These are phyloP conservation scores for Bacidia rubella DNA, from an alignment of 495 filamentous ascomycete species.

Conservation along the genomic window DNA sequence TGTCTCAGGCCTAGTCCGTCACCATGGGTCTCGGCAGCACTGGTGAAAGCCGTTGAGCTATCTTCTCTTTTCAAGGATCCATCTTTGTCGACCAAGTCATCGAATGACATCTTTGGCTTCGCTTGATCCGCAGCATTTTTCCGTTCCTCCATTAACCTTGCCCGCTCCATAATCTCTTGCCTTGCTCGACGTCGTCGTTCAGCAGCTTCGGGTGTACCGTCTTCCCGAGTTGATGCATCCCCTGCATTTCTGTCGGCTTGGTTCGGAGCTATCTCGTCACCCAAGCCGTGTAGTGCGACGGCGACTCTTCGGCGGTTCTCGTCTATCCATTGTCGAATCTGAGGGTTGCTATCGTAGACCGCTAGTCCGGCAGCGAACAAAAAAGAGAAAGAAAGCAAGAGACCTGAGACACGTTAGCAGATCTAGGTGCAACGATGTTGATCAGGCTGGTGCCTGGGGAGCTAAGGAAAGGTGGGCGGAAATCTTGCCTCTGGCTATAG, in stretches of 20 bases:
- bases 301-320: conserved; percentile 67
- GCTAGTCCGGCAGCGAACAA: conserved; percentile 72
- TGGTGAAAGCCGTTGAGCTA: conserved; percentile 26
- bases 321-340: conserved; percentile 63
- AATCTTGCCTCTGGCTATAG: conserved; percentile 41
- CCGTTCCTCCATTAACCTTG: conserved; percentile 29
- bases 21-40: conserved; percentile 28
- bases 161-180: conserved; percentile 60
- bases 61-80: conserved; percentile 29
- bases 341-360: conserved; percentile 63
- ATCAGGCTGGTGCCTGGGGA: conserved; percentile 6
- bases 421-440: not conserved
- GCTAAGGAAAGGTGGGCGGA: conserved; percentile 1
- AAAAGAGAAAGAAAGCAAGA: conserved; percentile 63
- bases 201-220: conserved; percentile 49
- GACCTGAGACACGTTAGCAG: conserved; percentile 35
- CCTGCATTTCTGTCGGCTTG: conserved; percentile 2
- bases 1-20: conserved; percentile 34
- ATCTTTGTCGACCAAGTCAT: conserved; percentile 40
- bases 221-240: conserved; percentile 42
- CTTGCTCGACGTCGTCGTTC: conserved; percentile 54
- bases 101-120: conserved; percentile 30
- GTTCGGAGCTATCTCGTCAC: conserved; percentile 56
- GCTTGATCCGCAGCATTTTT: conserved; percentile 14
- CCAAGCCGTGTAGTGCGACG: conserved; percentile 60